These are phyloP conservation scores for Sparassis latifolia DNA, from an alignment of 1,284 basidiomycete genomes.

Conservation along the genomic window DNA sequence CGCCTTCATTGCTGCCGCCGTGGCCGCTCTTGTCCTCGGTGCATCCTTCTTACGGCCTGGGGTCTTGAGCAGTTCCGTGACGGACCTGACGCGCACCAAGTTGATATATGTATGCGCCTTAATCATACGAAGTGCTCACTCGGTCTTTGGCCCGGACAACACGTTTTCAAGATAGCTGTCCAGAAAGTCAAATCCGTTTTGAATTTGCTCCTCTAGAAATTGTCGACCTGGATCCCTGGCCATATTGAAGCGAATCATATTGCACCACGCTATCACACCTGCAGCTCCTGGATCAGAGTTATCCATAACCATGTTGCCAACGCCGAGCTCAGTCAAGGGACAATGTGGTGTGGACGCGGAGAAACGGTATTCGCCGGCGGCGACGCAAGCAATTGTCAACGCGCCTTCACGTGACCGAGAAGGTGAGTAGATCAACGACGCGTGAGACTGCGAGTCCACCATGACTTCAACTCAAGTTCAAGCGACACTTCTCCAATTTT, in stretches of 20 bases:
- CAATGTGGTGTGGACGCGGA: too few relatives aligned
- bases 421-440: too few relatives aligned
- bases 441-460: too few relatives aligned
- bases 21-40: slow-evolving; percentile 38
- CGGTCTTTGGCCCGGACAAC: slow-evolving; percentile 53
- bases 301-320: slow-evolving; percentile 13
- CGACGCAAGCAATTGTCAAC: too few relatives aligned
- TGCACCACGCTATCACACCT: slow-evolving; percentile 51
- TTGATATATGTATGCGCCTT: not conserved
- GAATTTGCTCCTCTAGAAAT: slow-evolving; percentile 64
- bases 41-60: slow-evolving; percentile 62
- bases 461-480: too few relatives aligned
- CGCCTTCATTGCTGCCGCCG: slow-evolving; percentile 38
- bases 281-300: slow-evolving; percentile 18
- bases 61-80: slow-evolving; percentile 79
- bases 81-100: slow-evolving; percentile 36
- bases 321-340: too few relatives aligned
- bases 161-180: slow-evolving; percentile 73
- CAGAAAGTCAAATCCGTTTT: slow-evolving; percentile 69
- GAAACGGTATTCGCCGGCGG: too few relatives aligned
- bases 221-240: slow-evolving; percentile 64
- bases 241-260: slow-evolving; percentile 60
- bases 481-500: too few relatives aligned
- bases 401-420: too few relatives aligned
- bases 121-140: slow-evolving; percentile 33